These are phyloP conservation scores for Alectoria sarmentosa DNA, from an alignment of 495 filamentous ascomycete genomes.

Conservation along the genomic window DNA sequence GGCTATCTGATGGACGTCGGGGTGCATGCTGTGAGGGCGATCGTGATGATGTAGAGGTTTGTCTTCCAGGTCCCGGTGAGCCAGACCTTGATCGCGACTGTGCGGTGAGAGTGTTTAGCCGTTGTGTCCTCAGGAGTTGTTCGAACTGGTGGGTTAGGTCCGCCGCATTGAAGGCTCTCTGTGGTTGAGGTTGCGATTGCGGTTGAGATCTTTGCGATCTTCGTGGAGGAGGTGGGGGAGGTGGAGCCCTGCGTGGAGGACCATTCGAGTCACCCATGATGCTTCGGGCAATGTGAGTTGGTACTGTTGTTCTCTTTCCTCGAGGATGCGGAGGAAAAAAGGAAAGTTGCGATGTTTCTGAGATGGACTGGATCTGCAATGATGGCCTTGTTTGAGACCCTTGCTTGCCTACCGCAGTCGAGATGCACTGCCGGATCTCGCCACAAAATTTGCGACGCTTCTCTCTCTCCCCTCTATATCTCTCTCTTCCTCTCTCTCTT, in stretches of 20 bases:
- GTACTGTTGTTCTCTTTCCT: background rate
- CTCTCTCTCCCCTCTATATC: background rate
- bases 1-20: slow-evolving; percentile 29
- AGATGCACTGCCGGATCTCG: background rate
- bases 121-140: slow-evolving; percentile 65
- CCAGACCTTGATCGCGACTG: slow-evolving; percentile 44
- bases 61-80: slow-evolving; percentile 20
- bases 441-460: slow-evolving; percentile 3
- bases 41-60: slow-evolving; percentile 29
- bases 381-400: background rate
- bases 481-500: background rate
- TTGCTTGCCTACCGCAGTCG: background rate
- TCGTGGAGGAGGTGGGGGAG: slow-evolving; percentile 20
- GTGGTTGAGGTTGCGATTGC: slow-evolving; percentile 1
- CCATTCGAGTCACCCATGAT: slow-evolving; percentile 13
- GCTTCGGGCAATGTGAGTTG: background rate
- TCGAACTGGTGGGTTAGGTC: slow-evolving; percentile 63
- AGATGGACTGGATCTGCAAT: background rate
- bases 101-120: slow-evolving; percentile 66
- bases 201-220: slow-evolving; percentile 7
- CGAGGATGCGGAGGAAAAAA: background rate
- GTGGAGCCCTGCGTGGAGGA: slow-evolving; percentile 19
- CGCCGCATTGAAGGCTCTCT: slow-evolving; percentile 35
- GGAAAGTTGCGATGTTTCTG: background rate
- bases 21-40: slow-evolving; percentile 33